Percentiles rank a stretch among this genome's conserved stretches.
Evolutionary conservation across 345 rosid species (phyloP).

Genomic region (Anastatica hierochuntica): DNA sequence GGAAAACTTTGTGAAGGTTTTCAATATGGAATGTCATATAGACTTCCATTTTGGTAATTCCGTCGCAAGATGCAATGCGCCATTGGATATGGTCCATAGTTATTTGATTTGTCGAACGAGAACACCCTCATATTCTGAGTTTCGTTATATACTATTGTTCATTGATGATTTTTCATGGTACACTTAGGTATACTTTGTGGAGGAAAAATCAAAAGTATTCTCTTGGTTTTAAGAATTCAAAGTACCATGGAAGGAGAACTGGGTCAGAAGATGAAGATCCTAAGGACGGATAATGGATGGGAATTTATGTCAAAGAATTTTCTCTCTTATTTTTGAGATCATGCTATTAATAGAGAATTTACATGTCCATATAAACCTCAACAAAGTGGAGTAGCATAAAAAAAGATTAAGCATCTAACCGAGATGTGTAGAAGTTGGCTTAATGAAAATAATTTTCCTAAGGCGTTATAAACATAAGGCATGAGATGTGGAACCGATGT

Average conservation of each 20-base stretch:
- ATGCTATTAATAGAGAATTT: too few relatives aligned
- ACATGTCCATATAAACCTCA: too few relatives aligned
- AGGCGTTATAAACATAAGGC: not conserved
- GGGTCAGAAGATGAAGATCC: not conserved
- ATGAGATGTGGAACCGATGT: slow-evolving; percentile 12
- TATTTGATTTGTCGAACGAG: not conserved
- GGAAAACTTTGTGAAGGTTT: too few relatives aligned
- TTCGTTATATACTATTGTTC: not conserved
- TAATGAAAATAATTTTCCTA: not conserved
- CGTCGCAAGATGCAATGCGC: not conserved
- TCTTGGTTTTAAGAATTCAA: not conserved
- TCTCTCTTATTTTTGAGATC: too few relatives aligned
- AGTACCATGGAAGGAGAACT: not conserved
- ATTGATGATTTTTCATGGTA: slow-evolving; percentile 10
- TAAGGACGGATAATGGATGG: not conserved
- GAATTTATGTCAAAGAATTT: too few relatives aligned
- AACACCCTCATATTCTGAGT: not conserved
- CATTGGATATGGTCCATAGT: slow-evolving; percentile 7
- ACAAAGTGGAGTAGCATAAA: not conserved
- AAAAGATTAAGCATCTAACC: not conserved
- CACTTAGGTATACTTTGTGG: not conserved
- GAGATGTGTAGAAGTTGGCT: slow-evolving; percentile 1
- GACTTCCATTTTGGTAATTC: not conserved
- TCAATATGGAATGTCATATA: too few relatives aligned
- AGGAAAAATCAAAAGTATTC: not conserved